These are phyloP conservation scores for Phlebiopsis flavidoalba DNA, from an alignment of 768 basidiomycete species.

Conservation along the genomic window DNA sequence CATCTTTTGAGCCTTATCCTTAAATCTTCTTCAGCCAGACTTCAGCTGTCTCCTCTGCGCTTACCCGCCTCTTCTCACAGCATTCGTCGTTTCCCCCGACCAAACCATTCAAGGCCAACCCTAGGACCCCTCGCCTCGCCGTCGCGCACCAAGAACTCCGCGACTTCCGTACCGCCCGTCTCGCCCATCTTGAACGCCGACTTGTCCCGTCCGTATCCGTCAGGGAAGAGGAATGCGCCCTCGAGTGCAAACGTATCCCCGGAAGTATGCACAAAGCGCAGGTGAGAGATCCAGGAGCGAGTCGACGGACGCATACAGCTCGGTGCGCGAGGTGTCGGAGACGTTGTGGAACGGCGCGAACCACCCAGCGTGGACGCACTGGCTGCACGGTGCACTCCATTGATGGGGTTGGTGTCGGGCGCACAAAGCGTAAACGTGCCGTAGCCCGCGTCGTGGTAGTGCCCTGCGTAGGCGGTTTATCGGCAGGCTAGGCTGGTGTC, in stretches of 20 bases:
- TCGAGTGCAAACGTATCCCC: constrained; percentile 1
- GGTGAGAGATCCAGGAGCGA: constrained; percentile 2
- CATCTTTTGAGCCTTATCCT: neutral
- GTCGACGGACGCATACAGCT: too few species aligned
- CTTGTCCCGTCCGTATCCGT: constrained; percentile 7
- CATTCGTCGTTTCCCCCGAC: constrained; percentile 7
- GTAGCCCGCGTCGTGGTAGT: constrained; percentile 17
- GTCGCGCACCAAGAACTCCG: constrained; percentile 2
- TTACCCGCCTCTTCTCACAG: constrained; percentile 8
- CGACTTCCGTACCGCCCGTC: neutral
- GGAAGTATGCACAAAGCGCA: neutral
- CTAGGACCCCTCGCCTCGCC: neutral
- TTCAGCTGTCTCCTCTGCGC: constrained; percentile 9
- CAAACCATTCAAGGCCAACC: constrained; percentile 4
- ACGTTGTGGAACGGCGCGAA: neutral
- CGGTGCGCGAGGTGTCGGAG: neutral
- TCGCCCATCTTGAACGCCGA: neutral
- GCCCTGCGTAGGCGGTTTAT: constrained; percentile 11
- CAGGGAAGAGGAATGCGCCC: constrained; percentile 1
- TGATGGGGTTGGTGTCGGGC: neutral
- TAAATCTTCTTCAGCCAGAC: constrained; percentile 7
- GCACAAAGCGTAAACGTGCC: constrained; percentile 19
- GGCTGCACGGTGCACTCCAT: constrained; percentile 1
- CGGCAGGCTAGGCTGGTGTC: neutral
- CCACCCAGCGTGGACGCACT: constrained; percentile 7